Evolutionary conservation across 495 filamentous ascomycete species (phyloP).

Genomic region (Viridothelium virens): DNA sequence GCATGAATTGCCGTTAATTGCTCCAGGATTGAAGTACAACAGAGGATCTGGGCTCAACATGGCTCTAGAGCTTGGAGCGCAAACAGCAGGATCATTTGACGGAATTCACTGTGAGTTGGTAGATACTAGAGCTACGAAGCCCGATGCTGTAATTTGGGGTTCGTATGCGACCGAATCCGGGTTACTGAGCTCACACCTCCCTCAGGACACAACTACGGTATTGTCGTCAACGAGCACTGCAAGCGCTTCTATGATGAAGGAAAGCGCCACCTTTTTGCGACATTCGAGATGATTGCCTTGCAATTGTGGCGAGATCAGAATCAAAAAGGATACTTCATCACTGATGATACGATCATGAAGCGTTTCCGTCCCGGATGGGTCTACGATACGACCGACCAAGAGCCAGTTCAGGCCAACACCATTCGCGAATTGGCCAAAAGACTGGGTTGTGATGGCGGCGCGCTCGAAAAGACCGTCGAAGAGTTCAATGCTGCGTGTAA

Average conservation of each 20-base stretch:
- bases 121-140: slow-evolving; percentile 24
- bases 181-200: not conserved
- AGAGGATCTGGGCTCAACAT: slow-evolving; percentile 23
- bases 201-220: slow-evolving; percentile 25
- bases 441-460: slow-evolving; percentile 24
- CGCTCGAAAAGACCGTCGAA: slow-evolving; percentile 25
- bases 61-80: slow-evolving; percentile 25
- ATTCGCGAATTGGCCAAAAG: slow-evolving; percentile 27
- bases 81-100: slow-evolving; percentile 25
- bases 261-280: slow-evolving; percentile 29
- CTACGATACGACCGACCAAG: slow-evolving; percentile 30
- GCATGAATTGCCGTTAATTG: slow-evolving; percentile 25
- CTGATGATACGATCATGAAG: slow-evolving; percentile 26
- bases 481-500: slow-evolving; percentile 29
- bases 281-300: slow-evolving; percentile 30
- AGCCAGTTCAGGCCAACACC: slow-evolving; percentile 24
- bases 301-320: slow-evolving; percentile 27
- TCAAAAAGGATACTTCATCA: slow-evolving; percentile 27
- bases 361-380: slow-evolving; percentile 29
- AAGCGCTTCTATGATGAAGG: slow-evolving; percentile 30
- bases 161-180: not conserved
- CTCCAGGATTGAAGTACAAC: slow-evolving; percentile 26
- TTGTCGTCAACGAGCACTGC: slow-evolving; percentile 26
- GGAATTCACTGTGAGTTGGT: slow-evolving; percentile 28
- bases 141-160: slow-evolving; percentile 27